phyloP scores from a whole-genome alignment of 2,329 filamentous ascomycete genomes.

The Aspergillus pseudoterreus region DNA sequence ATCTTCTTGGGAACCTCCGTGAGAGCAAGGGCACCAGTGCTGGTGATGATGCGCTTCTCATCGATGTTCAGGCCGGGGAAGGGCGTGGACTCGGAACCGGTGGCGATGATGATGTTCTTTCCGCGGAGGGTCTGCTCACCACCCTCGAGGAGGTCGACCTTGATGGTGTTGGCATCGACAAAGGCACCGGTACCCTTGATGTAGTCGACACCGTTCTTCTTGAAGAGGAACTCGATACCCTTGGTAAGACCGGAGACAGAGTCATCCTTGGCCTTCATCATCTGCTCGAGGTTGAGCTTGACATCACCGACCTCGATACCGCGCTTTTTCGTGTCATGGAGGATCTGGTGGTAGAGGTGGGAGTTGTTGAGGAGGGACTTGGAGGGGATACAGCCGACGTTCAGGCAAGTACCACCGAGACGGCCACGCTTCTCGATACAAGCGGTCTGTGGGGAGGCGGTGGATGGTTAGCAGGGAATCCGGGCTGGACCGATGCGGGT shows the following conservation, averaged over 20 bases:
- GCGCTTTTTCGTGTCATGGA: constrained; percentile 94
- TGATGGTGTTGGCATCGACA: constrained; percentile 83
- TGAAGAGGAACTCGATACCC: constrained; percentile 95
- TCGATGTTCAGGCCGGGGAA: constrained; percentile 96
- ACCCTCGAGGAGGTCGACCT: constrained; percentile 84
- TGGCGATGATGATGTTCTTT: constrained; percentile 98
- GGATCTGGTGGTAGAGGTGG: constrained; percentile 93
- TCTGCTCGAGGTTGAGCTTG: constrained; percentile 87
- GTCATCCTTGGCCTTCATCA: constrained; percentile 98
- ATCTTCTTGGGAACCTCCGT: constrained; percentile 92
- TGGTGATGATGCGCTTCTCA: constrained; percentile 95
- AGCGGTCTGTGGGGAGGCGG: constrained; percentile 60
- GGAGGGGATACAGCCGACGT: constrained; percentile 98
- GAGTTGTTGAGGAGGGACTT: constrained; percentile 99
- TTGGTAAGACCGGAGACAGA: constrained; percentile 88
- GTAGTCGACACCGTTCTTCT: constrained; percentile 99
- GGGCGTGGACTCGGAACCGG: constrained; percentile 89
- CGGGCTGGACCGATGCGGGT: constrained; percentile 1
- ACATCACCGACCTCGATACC: constrained; percentile 97
- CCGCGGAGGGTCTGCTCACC: constrained; percentile 81
- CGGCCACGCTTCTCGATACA: constrained; percentile 98
- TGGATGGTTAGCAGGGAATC: constrained; percentile 8
- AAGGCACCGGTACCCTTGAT: constrained; percentile 90
- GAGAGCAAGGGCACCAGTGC: constrained; percentile 87
- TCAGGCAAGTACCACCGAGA: constrained; percentile 94